phyloP scores from a whole-genome alignment of 2,329 filamentous ascomycete species.

The Fusarium verticillioides region DNA sequence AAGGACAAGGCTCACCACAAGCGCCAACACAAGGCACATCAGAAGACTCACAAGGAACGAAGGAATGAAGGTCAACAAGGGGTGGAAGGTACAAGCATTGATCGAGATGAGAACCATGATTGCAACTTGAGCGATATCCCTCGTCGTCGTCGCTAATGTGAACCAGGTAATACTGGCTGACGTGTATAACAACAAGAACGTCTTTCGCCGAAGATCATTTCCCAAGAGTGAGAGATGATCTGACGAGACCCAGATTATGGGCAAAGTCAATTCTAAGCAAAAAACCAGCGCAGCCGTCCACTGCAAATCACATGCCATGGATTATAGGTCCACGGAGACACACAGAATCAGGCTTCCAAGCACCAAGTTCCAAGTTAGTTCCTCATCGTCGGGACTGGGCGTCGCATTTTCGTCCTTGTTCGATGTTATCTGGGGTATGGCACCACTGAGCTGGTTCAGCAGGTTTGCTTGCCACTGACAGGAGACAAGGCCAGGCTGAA shows the following conservation, averaged over 20 bases:
- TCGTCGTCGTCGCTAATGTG: neutral
- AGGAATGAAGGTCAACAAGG: neutral
- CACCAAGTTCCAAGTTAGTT: neutral
- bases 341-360: neutral
- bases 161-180: neutral
- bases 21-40: neutral
- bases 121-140: neutral
- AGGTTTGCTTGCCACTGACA: conserved; percentile 20
- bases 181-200: neutral
- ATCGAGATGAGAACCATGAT: neutral
- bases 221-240: neutral
- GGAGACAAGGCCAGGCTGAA: conserved; percentile 1
- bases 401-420: conserved; percentile 31
- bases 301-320: conserved; percentile 11
- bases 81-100: neutral
- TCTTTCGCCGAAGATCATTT: neutral
- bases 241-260: neutral
- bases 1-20: neutral
- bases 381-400: conserved; percentile 23
- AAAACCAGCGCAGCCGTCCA: neutral
- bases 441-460: conserved; percentile 28
- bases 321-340: neutral
- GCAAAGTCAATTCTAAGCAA: neutral
- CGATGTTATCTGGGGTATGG: conserved; percentile 38
- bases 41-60: neutral